A percentile compares a stretch with the other conserved stretches of the same genome.
phyloP scores from a whole-genome alignment of 2,329 filamentous ascomycete genomes.

The Trichoderma sp. region DNA sequence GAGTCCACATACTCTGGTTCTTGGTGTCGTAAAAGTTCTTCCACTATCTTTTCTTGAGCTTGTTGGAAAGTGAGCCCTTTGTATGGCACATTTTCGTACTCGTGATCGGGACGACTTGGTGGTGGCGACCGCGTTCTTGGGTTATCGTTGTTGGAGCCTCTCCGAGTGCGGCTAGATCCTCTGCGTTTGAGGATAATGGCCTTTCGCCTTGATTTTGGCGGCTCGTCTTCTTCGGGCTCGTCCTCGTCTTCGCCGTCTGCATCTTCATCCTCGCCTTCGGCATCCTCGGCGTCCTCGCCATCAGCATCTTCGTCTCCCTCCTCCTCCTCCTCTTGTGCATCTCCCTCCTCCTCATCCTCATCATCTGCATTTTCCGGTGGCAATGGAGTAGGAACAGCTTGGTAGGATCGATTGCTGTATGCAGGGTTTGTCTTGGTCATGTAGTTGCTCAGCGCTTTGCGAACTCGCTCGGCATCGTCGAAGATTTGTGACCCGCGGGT shows the following conservation, averaged over 20 bases:
- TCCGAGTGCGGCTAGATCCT: constrained; percentile 40
- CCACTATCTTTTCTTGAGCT: constrained; percentile 82
- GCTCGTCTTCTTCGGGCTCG: constrained; percentile 36
- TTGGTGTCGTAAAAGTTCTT: constrained; percentile 69
- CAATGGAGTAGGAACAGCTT: constrained; percentile 72
- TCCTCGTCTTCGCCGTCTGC: constrained; percentile 36
- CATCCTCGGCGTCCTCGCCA: constrained; percentile 37
- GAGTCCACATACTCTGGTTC: constrained; percentile 61
- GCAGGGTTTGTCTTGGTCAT: constrained; percentile 87
- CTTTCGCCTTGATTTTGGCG: constrained; percentile 38
- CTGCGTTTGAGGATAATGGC: constrained; percentile 45
- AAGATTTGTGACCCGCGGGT: constrained; percentile 70
- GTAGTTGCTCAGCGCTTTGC: constrained; percentile 83
- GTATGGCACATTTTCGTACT: constrained; percentile 62
- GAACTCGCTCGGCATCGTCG: constrained; percentile 81
- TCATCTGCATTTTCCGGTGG: constrained; percentile 46
- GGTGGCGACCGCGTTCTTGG: constrained; percentile 42
- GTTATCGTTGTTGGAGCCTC: constrained; percentile 38
- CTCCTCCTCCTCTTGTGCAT: constrained; percentile 34
- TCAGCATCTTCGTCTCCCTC: constrained; percentile 40
- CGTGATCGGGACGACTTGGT: constrained; percentile 50
- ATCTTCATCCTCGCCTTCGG: constrained; percentile 29
- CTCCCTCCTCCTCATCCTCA: constrained; percentile 36
- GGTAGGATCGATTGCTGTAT: constrained; percentile 69
- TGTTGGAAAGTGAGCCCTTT: constrained; percentile 76